Conservation (phyloP, 495 filamentous ascomycete species). For the Pseudotulostoma volvatum region DNA sequence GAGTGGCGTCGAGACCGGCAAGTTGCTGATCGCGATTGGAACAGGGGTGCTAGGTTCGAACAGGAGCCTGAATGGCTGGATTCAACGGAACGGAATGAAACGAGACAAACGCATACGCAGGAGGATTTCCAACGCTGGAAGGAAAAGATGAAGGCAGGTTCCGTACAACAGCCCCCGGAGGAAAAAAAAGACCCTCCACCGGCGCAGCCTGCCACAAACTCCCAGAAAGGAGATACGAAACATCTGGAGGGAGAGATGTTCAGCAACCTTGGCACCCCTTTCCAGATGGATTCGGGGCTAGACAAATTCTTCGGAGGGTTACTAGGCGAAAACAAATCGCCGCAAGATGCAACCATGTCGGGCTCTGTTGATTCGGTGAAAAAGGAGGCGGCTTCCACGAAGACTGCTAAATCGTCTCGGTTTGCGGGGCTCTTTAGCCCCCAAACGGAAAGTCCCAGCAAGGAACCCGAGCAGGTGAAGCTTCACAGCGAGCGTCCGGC, state of each 20-base stretch:
- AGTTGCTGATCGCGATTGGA: conserved; percentile 48
- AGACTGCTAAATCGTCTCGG: conserved; percentile 46
- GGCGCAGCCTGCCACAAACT: conserved; percentile 12
- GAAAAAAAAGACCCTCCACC: conserved; percentile 29
- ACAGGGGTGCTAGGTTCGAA: conserved; percentile 36
- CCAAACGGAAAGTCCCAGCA: conserved; percentile 38
- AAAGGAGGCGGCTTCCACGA: conserved; percentile 12
- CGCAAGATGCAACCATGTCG: conserved; percentile 12
- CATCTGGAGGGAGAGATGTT: conserved; percentile 25
- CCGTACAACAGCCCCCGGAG: conserved; percentile 19
- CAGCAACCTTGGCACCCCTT: conserved; percentile 17
- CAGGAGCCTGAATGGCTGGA: conserved; percentile 82
- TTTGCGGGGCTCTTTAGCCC: conserved; percentile 73
- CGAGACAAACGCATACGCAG: conserved; percentile 53
- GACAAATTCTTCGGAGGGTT: conserved; percentile 77
- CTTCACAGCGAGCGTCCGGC: conserved; percentile 21
- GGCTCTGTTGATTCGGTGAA: conserved; percentile 16
- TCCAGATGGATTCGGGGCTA: conserved; percentile 44
- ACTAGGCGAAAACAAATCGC: conserved; percentile 34
- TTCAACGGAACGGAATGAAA: conserved; percentile 52
- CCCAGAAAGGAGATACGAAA: conserved; percentile 18
- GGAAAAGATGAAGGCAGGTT: conserved; percentile 66
- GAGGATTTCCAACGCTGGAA: conserved; percentile 96
- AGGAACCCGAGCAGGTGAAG: conserved; percentile 31
- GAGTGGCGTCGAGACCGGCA: conserved; percentile 49